phyloP scores from a whole-genome alignment of 2,329 filamentous ascomycete genomes.

The Aspergillus candidus region DNA sequence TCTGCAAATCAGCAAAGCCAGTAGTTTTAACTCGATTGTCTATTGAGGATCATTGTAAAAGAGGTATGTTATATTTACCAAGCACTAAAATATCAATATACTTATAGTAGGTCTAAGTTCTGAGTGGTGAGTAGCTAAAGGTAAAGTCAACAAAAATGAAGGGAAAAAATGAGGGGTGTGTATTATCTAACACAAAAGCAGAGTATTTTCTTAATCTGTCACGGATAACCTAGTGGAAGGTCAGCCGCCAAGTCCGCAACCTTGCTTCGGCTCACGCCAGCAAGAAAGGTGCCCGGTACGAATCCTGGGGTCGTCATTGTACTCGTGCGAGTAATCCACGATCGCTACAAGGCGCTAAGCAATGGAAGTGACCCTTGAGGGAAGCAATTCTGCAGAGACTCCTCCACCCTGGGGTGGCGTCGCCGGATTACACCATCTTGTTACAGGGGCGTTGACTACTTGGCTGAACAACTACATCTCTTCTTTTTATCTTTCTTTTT shows the following conservation, averaged over 20 bases:
- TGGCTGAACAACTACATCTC: constrained; percentile 32
- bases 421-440: constrained; percentile 46
- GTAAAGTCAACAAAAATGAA: not conserved
- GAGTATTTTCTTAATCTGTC: constrained; percentile 27
- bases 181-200: not conserved
- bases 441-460: constrained; percentile 33
- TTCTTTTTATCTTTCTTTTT: constrained; percentile 27
- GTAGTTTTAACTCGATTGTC: too few species aligned
- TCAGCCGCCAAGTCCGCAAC: constrained; percentile 30
- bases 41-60: too few species aligned
- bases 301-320: constrained; percentile 47
- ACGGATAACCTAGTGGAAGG: constrained; percentile 39
- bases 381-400: constrained; percentile 55
- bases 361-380: constrained; percentile 51
- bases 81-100: too few species aligned
- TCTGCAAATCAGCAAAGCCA: too few species aligned
- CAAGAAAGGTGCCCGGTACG: constrained; percentile 49
- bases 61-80: too few species aligned
- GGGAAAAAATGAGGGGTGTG: not conserved
- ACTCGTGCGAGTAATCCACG: constrained; percentile 53
- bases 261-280: constrained; percentile 34
- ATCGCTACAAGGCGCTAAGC: constrained; percentile 49
- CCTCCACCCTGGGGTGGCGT: constrained; percentile 51
- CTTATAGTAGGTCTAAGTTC: too few species aligned
- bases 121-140: not conserved